Evolutionary conservation across 495 filamentous ascomycete genomes (phyloP).

Genomic region (Talaromyces nanjingensis): DNA sequence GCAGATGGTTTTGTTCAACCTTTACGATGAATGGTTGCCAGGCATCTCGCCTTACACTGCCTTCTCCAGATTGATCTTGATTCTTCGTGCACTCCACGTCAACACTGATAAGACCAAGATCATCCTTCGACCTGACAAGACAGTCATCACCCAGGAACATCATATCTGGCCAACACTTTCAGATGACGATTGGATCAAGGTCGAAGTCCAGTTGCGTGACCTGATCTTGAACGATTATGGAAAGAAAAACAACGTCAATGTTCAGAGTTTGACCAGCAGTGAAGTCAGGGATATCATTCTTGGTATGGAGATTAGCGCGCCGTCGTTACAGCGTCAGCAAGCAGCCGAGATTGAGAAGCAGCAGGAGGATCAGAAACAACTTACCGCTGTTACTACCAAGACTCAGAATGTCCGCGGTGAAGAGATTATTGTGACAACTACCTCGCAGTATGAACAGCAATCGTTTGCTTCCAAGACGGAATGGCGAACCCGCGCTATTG

Average conservation of each 20-base stretch:
- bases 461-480: constrained; percentile 98
- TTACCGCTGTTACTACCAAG: constrained; percentile 96
- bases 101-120: constrained; percentile 99
- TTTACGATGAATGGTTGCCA: constrained; percentile 96
- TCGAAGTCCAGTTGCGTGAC: constrained; percentile 93
- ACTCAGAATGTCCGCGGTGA: constrained; percentile 97
- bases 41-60: constrained; percentile 98
- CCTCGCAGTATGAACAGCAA: constrained; percentile 93
- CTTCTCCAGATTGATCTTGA: constrained; percentile 92
- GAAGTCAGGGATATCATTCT: constrained; percentile 99
- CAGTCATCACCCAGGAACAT: constrained; percentile 95
- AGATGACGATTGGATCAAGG: constrained; percentile 98
- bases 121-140: constrained; percentile 95
- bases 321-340: constrained; percentile 97
- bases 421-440: constrained; percentile 97
- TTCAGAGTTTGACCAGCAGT: constrained; percentile 88
- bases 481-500: constrained; percentile 95
- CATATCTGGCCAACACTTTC: constrained; percentile 96
- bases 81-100: constrained; percentile 92
- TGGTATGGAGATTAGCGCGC: constrained; percentile 99
- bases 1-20: constrained; percentile 99
- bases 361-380: constrained; percentile 90
- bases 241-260: constrained; percentile 99
- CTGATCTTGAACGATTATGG: constrained; percentile 97
- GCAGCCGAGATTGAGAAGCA: constrained; percentile 99